phyloP scores from a whole-genome alignment of 306 rosid species.

The Lotus japonicus region DNA sequence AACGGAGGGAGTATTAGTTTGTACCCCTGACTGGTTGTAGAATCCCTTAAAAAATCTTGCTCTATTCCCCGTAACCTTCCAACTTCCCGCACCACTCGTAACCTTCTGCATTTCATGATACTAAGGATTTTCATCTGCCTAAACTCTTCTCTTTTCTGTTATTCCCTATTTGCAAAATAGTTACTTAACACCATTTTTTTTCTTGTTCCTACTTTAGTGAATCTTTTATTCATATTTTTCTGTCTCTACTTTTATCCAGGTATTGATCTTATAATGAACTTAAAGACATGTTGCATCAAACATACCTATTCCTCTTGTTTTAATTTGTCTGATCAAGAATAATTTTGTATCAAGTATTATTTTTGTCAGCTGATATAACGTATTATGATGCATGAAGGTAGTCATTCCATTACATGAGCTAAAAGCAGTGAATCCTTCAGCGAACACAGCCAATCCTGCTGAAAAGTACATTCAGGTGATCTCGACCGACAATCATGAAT shows the following conservation, averaged over 20 bases:
- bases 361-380: background rate
- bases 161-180: background rate
- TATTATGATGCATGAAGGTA: constrained; percentile 39
- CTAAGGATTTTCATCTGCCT: background rate
- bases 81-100: too few relatives aligned
- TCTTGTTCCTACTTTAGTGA: background rate
- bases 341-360: background rate
- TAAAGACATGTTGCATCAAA: background rate
- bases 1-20: too few relatives aligned
- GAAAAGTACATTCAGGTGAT: constrained; percentile 81
- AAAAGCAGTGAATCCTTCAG: constrained; percentile 74
- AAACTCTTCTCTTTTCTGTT: background rate
- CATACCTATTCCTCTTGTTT: background rate
- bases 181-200: background rate
- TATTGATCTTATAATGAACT: background rate
- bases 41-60: too few relatives aligned
- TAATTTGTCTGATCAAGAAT: background rate
- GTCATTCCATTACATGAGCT: constrained; percentile 77
- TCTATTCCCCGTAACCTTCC: too few relatives aligned
- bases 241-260: background rate
- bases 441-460: constrained; percentile 55
- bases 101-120: background rate
- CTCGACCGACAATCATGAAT: constrained; percentile 72
- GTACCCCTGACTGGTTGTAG: too few relatives aligned
- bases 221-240: background rate